A percentile compares a stretch with the other conserved stretches of the same genome.
phyloP scores from a whole-genome alignment of 208 protist genomes.

The Borovskyia barvae region DNA sequence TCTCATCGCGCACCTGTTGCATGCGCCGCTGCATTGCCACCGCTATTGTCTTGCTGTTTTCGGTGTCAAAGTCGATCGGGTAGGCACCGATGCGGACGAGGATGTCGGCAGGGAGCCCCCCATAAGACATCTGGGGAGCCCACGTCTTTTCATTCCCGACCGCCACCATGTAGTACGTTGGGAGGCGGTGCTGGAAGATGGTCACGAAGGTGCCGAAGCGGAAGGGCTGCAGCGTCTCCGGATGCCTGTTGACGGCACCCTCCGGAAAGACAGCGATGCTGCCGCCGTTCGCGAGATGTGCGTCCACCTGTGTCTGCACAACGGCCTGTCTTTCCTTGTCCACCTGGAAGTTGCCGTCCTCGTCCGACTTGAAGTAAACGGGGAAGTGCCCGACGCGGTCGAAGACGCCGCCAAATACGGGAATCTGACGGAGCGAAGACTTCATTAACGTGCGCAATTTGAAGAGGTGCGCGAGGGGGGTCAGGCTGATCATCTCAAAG shows the following conservation, averaged over 20 bases:
- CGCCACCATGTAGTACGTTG: conserved; percentile 46
- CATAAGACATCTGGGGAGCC: conserved; percentile 28
- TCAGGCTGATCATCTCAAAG: conserved; percentile 32
- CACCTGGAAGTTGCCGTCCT: conserved; percentile 51
- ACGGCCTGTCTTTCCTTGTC: conserved; percentile 55
- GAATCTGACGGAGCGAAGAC: conserved; percentile 46
- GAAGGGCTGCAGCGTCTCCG: conserved; percentile 40
- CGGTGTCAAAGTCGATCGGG: conserved; percentile 31
- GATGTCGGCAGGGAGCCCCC: conserved; percentile 50
- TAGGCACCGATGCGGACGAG: conserved; percentile 31
- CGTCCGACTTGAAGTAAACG: conserved; percentile 64
- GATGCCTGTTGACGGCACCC: conserved; percentile 56
- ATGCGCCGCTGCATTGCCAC: conserved; percentile 27
- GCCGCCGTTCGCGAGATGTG: conserved; percentile 34
- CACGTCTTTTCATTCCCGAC: conserved; percentile 54
- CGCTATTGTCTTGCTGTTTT: conserved; percentile 25
- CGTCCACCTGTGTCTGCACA: conserved; percentile 31
- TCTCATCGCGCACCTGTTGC: conserved; percentile 37
- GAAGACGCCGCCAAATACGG: conserved; percentile 59
- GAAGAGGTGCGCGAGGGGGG: conserved; percentile 26
- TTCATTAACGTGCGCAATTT: conserved; percentile 59
- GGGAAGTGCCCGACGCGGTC: conserved; percentile 60
- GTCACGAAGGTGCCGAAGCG: conserved; percentile 59
- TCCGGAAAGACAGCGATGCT: conserved; percentile 58
- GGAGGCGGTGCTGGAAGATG: conserved; percentile 45